Evolutionary conservation across 2,329 filamentous ascomycete genomes (phyloP).

Genomic region (Metarhizium anisopliae): DNA sequence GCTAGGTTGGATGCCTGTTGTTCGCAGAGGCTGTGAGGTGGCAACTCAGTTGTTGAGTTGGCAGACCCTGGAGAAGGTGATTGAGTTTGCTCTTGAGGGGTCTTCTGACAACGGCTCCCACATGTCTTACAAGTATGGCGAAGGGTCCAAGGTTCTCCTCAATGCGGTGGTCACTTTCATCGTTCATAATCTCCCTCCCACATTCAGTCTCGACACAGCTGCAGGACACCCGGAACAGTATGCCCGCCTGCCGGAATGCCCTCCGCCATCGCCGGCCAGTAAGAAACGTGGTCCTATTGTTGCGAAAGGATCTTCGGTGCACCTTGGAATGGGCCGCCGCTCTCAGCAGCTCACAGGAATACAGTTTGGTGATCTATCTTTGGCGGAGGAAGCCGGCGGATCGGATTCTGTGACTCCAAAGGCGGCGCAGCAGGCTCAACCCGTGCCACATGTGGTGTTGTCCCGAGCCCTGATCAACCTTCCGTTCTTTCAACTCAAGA

Average conservation of each 20-base stretch:
- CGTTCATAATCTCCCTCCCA: slow-evolving; percentile 47
- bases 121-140: slow-evolving; percentile 41
- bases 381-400: slow-evolving; percentile 18
- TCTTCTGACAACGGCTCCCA: slow-evolving; percentile 25
- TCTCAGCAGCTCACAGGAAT: slow-evolving; percentile 52
- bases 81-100: slow-evolving; percentile 47
- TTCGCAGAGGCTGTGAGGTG: slow-evolving; percentile 49
- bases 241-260: slow-evolving; percentile 28
- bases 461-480: slow-evolving; percentile 63
- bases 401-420: slow-evolving; percentile 22
- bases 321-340: slow-evolving; percentile 29
- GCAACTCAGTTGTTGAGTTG: slow-evolving; percentile 50
- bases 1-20: slow-evolving; percentile 45
- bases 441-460: slow-evolving; percentile 37
- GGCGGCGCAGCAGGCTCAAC: slow-evolving; percentile 16
- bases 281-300: slow-evolving; percentile 16
- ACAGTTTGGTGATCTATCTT: slow-evolving; percentile 59
- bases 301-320: slow-evolving; percentile 27
- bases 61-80: slow-evolving; percentile 51
- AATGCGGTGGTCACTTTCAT: slow-evolving; percentile 49
- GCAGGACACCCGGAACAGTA: slow-evolving; percentile 27
- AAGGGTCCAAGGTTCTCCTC: slow-evolving; percentile 45
- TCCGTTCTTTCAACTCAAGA: slow-evolving; percentile 58
- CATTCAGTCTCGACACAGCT: slow-evolving; percentile 49
- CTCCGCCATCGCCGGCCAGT: slow-evolving; percentile 7